Evolutionary conservation across 805 yeast genomes (phyloP), one percentile per base, ranked within the genome.

Genomic region (Maudiozyma pseudohumilis): DNA sequence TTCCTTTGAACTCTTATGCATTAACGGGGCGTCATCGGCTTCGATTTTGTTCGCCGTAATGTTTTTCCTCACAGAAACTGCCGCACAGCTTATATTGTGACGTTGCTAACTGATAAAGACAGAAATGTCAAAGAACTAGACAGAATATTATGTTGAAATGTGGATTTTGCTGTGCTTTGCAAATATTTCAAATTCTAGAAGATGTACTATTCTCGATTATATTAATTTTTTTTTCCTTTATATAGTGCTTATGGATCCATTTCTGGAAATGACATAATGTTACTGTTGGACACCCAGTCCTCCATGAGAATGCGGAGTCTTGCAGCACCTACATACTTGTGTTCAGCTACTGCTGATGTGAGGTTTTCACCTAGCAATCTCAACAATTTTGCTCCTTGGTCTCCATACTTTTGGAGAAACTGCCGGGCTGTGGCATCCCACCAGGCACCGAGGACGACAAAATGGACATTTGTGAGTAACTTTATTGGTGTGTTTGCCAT

Each of bases 351-450:
- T 2, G 63, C 46, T n/a, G 53, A 41, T 0, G 85, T 70, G 77
- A 87, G 78, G 1, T 58, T 65, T 3, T 52, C 54, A 40, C 71
- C 67, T 5, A 75, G 53, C 9, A 72, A 45, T 6, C 44, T 47
- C 40, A 87, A 48, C 21, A 86, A 38, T 55, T 92, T 92, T 5
- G 32, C 39, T 3, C 75, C 92, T 61, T 89, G 97, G 4, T 45
- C 58, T 0, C 88, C 87, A 56, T 77, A 89, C 1, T 67, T 69
- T 8, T 53, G 51, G 6, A 68, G 37, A 39, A 89, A 73, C 29
- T 75, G 66, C 7, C 48, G 43, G 0, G 83, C 88, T 34, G 80
- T 68, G 5, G 87, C 75, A 46, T 92, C 97, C 95, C 96, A 86
- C 96, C 96, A 88, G 24, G 81, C 74, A 2, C 85, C 79, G 4